Base-by-base conservation (phyloP, 2,329 filamentous ascomycete genomes). In the Phaeosphaeriaceae sp. region DNA sequence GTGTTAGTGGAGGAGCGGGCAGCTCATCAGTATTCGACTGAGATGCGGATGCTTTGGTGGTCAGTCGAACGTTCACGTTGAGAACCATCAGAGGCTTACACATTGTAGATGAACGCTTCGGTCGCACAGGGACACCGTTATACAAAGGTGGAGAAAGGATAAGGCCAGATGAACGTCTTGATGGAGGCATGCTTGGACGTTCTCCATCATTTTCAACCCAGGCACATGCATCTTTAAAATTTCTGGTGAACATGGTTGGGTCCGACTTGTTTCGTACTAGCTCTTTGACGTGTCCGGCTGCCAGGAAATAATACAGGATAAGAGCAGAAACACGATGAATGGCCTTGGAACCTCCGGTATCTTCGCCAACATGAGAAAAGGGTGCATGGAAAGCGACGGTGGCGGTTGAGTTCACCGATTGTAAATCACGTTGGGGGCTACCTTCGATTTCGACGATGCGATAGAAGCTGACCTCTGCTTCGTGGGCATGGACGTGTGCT, bases 41-140 rank as follows among this genome's bases (percentile, higher is more conserved):
- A 9, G 53, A 46, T 5, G 42, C 47, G 29, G 42, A 58, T 29
- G 49, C 52, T 62, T 16, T 15, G 30, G 12, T 18, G 15, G 36
- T 52, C 34, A 54, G 48, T 26, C 13, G 5, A 15, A 1, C 23
- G 3, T 76, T 73, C 52, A 82, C 80, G 11, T 79, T 78, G 32
- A 83, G 80, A 0, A 81, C 77, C 45, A 21, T 85, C 76, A 12
- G 73, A 68, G 46, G 88, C 83, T 83, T 84, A 87, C 12, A 90
- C 83, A 23, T 83, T 75, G 6, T 85, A 84, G 35, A 92, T 75
- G 13, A 87, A 84, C 16, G 77, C 76, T 67, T 86, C 86, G 18
- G 88, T 87, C 52, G 85, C 79, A 61, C 60, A n/a, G 54, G 40
- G 13, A 61, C 44, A 4, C 40, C 43, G 6, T 63, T 60, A n/a